Base-by-base conservation (phyloP, 2,329 filamentous ascomycete genomes). In the Pyricularia grisea region DNA sequence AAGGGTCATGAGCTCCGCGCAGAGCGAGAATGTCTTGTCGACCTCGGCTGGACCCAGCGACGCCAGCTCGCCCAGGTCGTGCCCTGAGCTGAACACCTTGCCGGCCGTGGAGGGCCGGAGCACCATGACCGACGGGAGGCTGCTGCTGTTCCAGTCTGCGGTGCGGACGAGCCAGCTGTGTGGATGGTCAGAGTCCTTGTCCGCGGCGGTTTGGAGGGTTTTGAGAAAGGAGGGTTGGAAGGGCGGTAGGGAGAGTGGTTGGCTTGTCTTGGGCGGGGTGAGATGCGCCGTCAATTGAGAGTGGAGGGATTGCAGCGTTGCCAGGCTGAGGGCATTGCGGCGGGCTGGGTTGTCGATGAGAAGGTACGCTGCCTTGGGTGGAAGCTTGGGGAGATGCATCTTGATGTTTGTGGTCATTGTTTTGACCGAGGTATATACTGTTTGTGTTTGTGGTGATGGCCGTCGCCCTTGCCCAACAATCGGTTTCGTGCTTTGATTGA, bases 1-100 rank as follows among this genome's bases (percentile, higher is more conserved):
- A 17, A 79, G 74, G 3, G 71, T 64, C 75, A 76, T 77, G 67
- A 79, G 71, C 63, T 77, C 74, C 33, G 74, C 76, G 71, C 75
- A 78, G 25, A 76, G 72, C 2, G 67, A 61, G 25, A 79, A 77
- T 1, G 74, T 74, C 27, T 71, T 70, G 42, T 67, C 69, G 5
- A 73, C 68, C 3, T 74, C 67, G 1, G 30, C 58, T 1, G 66
- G 31, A 2, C 33, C 36, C 11, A 73, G 70, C 0, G 65, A 30
- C 7, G 70, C 67, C 7, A 78, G 69, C 66, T 78, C 75, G 9
- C 71, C 67, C 3, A 78, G 73, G 70, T 78, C 76, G 68, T 78
- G 76, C 61, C 77, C 77, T 0, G 76, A 74, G 69, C 73, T 72
- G 70, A 79, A 79, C 42, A 77, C 74, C 20, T 11, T 7, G 11